Percentiles rank a stretch among this genome's conserved stretches.
phyloP scores from a whole-genome alignment of 1,284 basidiomycete genomes.

The Pseudozyma tsukubaensis region DNA sequence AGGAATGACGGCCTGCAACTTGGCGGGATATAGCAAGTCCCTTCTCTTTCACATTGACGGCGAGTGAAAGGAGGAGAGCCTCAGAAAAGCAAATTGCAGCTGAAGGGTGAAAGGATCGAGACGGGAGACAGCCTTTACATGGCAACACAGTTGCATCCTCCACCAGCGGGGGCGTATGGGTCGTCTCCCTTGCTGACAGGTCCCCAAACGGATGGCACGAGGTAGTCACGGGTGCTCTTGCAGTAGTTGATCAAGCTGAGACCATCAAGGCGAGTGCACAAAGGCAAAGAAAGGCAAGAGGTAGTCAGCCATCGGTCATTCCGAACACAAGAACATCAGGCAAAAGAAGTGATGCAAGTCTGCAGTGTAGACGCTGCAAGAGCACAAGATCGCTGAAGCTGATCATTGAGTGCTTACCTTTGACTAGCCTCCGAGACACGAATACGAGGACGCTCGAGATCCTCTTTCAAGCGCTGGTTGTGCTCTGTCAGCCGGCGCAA shows the following conservation, averaged over 20 bases:
- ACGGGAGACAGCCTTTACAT: constrained; percentile 37
- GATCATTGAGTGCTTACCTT: constrained; percentile 74
- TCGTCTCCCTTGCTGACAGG: constrained; percentile 86
- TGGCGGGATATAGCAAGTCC: constrained; percentile 24
- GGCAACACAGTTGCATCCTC: constrained; percentile 71
- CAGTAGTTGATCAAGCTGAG: constrained; percentile 87
- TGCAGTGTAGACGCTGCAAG: background rate
- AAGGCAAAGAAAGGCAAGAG: background rate
- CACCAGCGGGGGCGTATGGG: constrained; percentile 80
- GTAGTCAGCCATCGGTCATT: background rate
- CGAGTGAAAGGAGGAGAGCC: background rate
- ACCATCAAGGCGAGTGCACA: background rate
- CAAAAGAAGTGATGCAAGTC: background rate
- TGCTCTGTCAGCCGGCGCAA: constrained; percentile 91
- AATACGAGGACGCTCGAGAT: constrained; percentile 85
- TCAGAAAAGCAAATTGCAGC: background rate
- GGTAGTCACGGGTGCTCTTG: constrained; percentile 87
- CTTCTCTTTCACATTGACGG: background rate
- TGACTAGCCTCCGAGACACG: constrained; percentile 90
- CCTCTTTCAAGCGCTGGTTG: constrained; percentile 89
- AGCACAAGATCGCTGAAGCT: background rate
- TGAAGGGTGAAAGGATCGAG: background rate
- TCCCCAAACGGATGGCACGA: constrained; percentile 94
- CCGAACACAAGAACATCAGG: background rate
- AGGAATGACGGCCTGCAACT: background rate